Conservation (phyloP, 2,329 filamentous ascomycete genomes). For the Chaetomiaceae sp. region DNA sequence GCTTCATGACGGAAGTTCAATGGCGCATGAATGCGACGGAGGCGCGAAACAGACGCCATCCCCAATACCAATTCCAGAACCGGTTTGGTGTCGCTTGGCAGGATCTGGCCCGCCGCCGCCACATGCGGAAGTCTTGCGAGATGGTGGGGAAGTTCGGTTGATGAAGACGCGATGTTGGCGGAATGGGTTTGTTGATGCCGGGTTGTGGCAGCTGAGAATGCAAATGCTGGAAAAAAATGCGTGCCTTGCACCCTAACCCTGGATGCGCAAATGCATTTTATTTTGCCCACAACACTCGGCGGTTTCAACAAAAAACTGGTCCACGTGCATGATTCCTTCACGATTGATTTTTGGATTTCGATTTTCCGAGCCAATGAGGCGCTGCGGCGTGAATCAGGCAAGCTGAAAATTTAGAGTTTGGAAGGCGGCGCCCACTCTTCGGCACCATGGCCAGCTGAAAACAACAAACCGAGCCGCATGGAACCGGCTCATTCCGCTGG, state of each 20-base stretch:
- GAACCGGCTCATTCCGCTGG: slow-evolving; percentile 1
- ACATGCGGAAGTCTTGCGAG: background rate
- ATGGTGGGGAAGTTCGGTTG: background rate
- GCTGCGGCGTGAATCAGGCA: background rate
- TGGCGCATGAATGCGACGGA: too few species aligned
- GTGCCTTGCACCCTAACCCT: too few species aligned
- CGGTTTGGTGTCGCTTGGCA: slow-evolving; percentile 13
- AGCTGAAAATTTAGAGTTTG: slow-evolving; percentile 10
- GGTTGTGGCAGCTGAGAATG: too few species aligned
- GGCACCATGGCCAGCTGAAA: slow-evolving; percentile 17
- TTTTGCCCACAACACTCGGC: too few species aligned
- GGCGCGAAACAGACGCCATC: slow-evolving; percentile 12
- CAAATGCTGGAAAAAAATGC: too few species aligned
- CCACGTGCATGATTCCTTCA: background rate
- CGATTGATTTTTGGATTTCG: background rate
- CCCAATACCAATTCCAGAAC: slow-evolving; percentile 21
- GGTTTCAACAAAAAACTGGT: slow-evolving; percentile 3
- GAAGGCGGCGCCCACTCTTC: too few species aligned
- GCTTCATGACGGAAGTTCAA: too few species aligned
- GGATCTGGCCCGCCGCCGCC: background rate
- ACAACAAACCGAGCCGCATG: background rate
- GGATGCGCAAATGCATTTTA: too few species aligned
- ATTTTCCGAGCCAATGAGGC: slow-evolving; percentile 6
- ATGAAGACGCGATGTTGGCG: too few species aligned
- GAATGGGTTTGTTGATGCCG: too few species aligned